Evolutionary conservation across 1,284 basidiomycete genomes (phyloP).

Genomic region (Cryptococcus maquisensis): DNA sequence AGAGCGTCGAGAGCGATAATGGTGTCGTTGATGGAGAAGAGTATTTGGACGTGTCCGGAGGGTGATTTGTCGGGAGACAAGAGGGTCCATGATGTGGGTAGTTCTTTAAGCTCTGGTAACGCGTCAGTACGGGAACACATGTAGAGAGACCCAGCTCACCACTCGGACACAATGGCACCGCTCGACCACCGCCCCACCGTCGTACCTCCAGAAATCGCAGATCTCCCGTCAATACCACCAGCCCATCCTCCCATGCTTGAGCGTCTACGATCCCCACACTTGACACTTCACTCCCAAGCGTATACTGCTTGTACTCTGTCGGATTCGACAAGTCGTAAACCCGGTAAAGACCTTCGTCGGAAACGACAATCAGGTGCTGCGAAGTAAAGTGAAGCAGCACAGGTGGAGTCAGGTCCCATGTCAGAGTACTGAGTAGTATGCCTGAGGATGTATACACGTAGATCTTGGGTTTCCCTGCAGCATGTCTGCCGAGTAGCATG

Average conservation of each 20-base stretch:
- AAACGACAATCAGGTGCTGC: slow-evolving; percentile 68
- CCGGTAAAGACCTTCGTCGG: slow-evolving; percentile 87
- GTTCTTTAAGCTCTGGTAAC: slow-evolving; percentile 61
- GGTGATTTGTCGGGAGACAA: slow-evolving; percentile 81
- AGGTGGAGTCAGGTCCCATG: slow-evolving; percentile 42
- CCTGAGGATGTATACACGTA: slow-evolving; percentile 53
- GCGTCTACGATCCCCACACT: slow-evolving; percentile 84
- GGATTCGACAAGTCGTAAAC: slow-evolving; percentile 73
- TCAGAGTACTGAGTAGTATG: slow-evolving; percentile 49
- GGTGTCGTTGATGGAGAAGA: slow-evolving; percentile 71
- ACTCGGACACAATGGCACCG: slow-evolving; percentile 63
- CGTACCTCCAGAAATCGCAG: slow-evolving; percentile 76
- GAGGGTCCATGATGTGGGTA: slow-evolving; percentile 75
- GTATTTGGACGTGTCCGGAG: slow-evolving; percentile 79
- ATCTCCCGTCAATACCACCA: slow-evolving; percentile 78
- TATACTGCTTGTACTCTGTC: slow-evolving; percentile 76
- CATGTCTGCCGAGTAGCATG: slow-evolving; percentile 64
- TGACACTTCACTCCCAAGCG: slow-evolving; percentile 75
- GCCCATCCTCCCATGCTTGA: slow-evolving; percentile 74
- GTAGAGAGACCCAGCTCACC: slow-evolving; percentile 51
- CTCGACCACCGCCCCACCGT: slow-evolving; percentile 70
- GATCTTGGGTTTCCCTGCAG: slow-evolving; percentile 63
- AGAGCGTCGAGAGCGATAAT: slow-evolving; percentile 76
- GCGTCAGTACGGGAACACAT: not conserved
- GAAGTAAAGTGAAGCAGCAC: slow-evolving; percentile 37